Evolutionary conservation across 2,329 filamentous ascomycete species (phyloP).

Genomic region (Botrytis pseudocinerea): DNA sequence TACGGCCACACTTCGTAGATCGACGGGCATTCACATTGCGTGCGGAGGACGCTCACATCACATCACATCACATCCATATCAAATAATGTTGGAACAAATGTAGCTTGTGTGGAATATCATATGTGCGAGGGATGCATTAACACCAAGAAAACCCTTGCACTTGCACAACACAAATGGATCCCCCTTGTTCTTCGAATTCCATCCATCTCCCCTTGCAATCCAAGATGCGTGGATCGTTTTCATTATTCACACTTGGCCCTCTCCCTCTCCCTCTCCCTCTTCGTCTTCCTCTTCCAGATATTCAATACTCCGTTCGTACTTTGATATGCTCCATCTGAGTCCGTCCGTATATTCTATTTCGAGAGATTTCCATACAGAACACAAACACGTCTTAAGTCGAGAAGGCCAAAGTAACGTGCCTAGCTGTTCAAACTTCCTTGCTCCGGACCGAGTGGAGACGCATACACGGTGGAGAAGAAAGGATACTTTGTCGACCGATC

Average conservation of each 20-base stretch:
- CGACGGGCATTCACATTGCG: neutral
- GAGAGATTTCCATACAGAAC: neutral
- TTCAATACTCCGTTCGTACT: neutral
- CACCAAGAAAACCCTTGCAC: neutral
- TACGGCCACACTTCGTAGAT: neutral
- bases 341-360: slow-evolving; percentile 11
- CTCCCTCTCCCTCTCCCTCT: neutral
- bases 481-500: neutral
- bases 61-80: neutral
- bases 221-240: neutral
- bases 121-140: neutral
- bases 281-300: neutral
- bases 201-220: neutral
- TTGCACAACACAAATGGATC: neutral
- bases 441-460: neutral
- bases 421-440: slow-evolving; percentile 1
- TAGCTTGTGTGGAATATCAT: no score
- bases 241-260: neutral
- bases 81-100: neutral
- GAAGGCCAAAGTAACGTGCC: neutral
- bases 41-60: neutral
- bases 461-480: neutral
- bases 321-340: neutral
- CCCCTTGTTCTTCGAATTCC: neutral
- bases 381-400: no score